Percentiles rank a stretch among this genome's conserved stretches.
phyloP scores from a whole-genome alignment of 495 filamentous ascomycete species.

The Aspergillus bridgeri region DNA sequence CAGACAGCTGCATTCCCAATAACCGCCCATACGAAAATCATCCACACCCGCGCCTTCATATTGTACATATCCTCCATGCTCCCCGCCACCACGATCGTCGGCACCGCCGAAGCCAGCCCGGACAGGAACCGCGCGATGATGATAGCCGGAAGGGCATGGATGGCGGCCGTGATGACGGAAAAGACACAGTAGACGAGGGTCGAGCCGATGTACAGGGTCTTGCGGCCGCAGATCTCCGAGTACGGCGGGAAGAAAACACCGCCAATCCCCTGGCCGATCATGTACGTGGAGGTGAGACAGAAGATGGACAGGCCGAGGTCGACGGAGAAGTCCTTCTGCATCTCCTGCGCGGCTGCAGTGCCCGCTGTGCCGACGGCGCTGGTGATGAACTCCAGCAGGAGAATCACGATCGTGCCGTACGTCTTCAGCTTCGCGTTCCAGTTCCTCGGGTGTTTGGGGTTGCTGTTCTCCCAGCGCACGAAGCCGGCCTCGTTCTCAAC shows the following conservation, averaged over 20 bases:
- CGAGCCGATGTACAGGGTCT: conserved; percentile 38
- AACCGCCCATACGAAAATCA: conserved; percentile 42
- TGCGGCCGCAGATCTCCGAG: conserved; percentile 47
- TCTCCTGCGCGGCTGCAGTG: background rate
- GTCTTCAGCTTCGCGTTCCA: background rate
- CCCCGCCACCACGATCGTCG: conserved; percentile 41
- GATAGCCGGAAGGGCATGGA: conserved; percentile 27
- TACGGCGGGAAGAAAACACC: conserved; percentile 45
- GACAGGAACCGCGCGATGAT: conserved; percentile 37
- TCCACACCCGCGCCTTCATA: conserved; percentile 39
- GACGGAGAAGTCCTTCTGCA: background rate
- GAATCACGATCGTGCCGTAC: background rate
- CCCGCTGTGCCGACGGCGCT: background rate
- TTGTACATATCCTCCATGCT: conserved; percentile 51
- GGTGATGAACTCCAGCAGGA: background rate
- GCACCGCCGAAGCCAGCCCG: conserved; percentile 43
- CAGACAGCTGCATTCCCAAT: conserved; percentile 37
- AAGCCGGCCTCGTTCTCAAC: background rate
- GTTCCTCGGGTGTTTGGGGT: background rate
- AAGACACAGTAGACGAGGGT: conserved; percentile 33
- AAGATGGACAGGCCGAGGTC: background rate
- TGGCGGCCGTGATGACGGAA: conserved; percentile 33
- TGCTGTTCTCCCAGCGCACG: background rate
- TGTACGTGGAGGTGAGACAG: conserved; percentile 23
- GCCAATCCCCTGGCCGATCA: conserved; percentile 43